Evolutionary conservation across 805 yeast species (phyloP).

Genomic region (Candida sakaeoensis): DNA sequence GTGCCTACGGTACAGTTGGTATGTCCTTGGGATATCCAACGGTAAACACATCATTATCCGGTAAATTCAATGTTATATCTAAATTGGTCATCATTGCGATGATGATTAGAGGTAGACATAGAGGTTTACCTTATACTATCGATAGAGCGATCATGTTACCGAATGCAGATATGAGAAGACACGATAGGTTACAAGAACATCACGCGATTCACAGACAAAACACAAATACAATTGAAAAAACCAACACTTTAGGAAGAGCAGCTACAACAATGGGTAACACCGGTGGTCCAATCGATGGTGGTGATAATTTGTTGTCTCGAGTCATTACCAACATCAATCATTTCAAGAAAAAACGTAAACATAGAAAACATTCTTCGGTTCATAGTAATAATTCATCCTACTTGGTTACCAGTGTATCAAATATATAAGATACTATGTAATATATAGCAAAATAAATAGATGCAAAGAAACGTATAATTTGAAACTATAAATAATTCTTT

Average conservation of each 20-base stretch:
- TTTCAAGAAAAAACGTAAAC: conserved; percentile 2
- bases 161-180: conserved; percentile 55
- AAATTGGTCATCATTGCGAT: conserved; percentile 83
- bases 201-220: conserved; percentile 37
- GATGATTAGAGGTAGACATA: conserved; percentile 93
- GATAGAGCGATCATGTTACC: conserved; percentile 93
- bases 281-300: conserved; percentile 12
- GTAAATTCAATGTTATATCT: conserved; percentile 65
- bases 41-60: conserved; percentile 65
- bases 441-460: too few species aligned
- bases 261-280: conserved; percentile 5
- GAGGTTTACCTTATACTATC: conserved; percentile 90
- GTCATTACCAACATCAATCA: conserved; percentile 9
- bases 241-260: conserved; percentile 12
- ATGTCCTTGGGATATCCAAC: conserved; percentile 79
- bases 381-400: conserved; percentile 6
- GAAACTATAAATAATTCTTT: conserved; percentile 79
- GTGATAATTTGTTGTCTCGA: conserved; percentile 12
- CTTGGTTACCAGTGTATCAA: conserved; percentile 6
- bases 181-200: conserved; percentile 59
- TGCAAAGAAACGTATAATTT: too few species aligned
- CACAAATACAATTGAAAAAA: conserved; percentile 26
- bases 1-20: conserved; percentile 97
- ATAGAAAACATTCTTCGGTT: background rate
- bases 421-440: conserved; percentile 3